Evolutionary conservation across 305 asterid species (phyloP).

Genomic region (Fraxinus floribunda): DNA sequence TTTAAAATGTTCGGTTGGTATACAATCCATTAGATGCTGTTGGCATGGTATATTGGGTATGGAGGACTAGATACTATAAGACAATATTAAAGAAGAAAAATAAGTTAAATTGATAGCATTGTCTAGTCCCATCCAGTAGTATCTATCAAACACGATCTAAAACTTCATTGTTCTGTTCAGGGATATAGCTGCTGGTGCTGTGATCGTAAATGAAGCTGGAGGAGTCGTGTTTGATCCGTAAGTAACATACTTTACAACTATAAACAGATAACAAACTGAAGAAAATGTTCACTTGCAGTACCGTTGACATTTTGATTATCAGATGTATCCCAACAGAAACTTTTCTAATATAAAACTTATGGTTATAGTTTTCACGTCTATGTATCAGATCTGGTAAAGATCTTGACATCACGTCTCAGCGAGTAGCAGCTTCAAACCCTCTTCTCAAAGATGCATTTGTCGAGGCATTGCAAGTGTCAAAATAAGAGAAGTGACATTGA

Average conservation of each 20-base stretch:
- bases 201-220: slow-evolving; percentile 90
- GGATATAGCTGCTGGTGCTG: slow-evolving; percentile 97
- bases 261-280: not conserved
- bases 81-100: not conserved
- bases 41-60: not conserved
- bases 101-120: not conserved
- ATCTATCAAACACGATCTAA: not conserved
- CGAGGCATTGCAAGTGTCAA: slow-evolving; percentile 58
- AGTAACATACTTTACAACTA: slow-evolving; percentile 29
- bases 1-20: not conserved
- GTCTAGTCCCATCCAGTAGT: not conserved
- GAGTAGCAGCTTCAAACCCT: slow-evolving; percentile 82
- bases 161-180: slow-evolving; percentile 31
- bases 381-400: slow-evolving; percentile 68
- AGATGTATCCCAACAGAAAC: not conserved
- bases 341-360: not conserved
- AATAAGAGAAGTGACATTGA: slow-evolving; percentile 31
- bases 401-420: slow-evolving; percentile 71
- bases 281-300: not conserved
- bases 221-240: slow-evolving; percentile 91
- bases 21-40: not conserved
- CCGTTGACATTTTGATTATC: not conserved
- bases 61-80: not conserved
- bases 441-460: slow-evolving; percentile 64
- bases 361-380: not conserved